Evolutionary conservation across 1,284 basidiomycete genomes (phyloP).

Genomic region (Abortiporus biennis): DNA sequence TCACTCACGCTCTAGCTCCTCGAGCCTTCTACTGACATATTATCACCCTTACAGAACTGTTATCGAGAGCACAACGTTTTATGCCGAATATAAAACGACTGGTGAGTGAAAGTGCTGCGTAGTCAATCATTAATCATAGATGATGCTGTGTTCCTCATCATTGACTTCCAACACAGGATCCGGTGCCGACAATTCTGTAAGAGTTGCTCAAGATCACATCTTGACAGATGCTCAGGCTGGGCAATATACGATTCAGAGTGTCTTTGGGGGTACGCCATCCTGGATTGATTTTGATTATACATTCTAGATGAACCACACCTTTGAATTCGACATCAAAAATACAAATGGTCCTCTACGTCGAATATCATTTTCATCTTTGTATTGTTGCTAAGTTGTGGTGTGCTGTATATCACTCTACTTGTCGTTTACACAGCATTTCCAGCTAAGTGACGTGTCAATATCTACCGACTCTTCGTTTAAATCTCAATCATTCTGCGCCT

Average conservation of each 20-base stretch:
- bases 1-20: not conserved
- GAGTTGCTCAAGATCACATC: slow-evolving; percentile 43
- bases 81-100: slow-evolving; percentile 50
- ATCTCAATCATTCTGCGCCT: no score
- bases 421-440: no score
- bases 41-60: slow-evolving; percentile 19
- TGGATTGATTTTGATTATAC: slow-evolving; percentile 55
- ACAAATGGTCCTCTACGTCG: no score
- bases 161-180: slow-evolving; percentile 33
- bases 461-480: no score
- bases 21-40: not conserved
- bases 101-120: no score
- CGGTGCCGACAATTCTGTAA: slow-evolving; percentile 40
- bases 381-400: no score
- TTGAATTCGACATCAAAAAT: no score
- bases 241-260: slow-evolving; percentile 38
- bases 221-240: slow-evolving; percentile 33
- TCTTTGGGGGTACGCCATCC: slow-evolving; percentile 40
- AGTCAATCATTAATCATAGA: slow-evolving; percentile 1
- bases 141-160: not conserved
- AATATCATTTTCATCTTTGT: no score
- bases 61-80: slow-evolving; percentile 51
- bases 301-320: no score
- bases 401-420: no score
- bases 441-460: no score